Conservation (phyloP, 2,329 filamentous ascomycete species). For the Sarocladiaceae sp. region DNA sequence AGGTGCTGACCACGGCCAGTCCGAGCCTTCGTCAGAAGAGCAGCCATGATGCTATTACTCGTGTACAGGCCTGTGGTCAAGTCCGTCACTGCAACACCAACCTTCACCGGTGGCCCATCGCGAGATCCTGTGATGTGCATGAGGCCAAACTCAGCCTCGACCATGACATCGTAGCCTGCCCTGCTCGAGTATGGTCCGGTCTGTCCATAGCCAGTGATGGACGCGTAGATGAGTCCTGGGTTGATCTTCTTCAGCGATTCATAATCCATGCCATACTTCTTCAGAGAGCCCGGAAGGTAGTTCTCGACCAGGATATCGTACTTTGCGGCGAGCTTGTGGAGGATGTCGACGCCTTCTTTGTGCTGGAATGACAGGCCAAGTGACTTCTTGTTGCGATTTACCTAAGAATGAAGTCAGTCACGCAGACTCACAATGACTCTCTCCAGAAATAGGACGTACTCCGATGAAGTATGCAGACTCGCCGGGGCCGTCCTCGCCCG, state of each 20-base stretch:
- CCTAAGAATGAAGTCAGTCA: slow-evolving; percentile 43
- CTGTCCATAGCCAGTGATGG: slow-evolving; percentile 95
- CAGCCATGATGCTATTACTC: slow-evolving; percentile 92
- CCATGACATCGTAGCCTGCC: slow-evolving; percentile 98
- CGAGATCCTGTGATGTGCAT: slow-evolving; percentile 97
- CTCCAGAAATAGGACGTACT: slow-evolving; percentile 44
- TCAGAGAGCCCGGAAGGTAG: slow-evolving; percentile 83
- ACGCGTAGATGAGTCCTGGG: slow-evolving; percentile 84
- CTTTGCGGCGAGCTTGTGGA: slow-evolving; percentile 78
- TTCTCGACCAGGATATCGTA: slow-evolving; percentile 96
- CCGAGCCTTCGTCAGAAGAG: slow-evolving; percentile 69
- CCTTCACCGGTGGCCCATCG: slow-evolving; percentile 90
- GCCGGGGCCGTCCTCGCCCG: slow-evolving; percentile 63
- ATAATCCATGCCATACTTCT: slow-evolving; percentile 91
- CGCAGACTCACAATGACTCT: neutral
- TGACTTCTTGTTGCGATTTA: slow-evolving; percentile 96
- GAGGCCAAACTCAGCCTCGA: slow-evolving; percentile 94
- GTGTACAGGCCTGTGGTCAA: slow-evolving; percentile 93
- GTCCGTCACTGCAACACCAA: slow-evolving; percentile 95
- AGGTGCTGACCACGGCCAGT: slow-evolving; percentile 87
- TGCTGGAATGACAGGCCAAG: slow-evolving; percentile 88
- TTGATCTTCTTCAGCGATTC: slow-evolving; percentile 77
- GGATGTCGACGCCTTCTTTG: slow-evolving; percentile 74
- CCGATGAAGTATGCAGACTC: slow-evolving; percentile 94
- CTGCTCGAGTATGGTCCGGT: slow-evolving; percentile 84